Evolutionary conservation across 495 filamentous ascomycete genomes (phyloP).

Genomic region (Usnea hakonensis): DNA sequence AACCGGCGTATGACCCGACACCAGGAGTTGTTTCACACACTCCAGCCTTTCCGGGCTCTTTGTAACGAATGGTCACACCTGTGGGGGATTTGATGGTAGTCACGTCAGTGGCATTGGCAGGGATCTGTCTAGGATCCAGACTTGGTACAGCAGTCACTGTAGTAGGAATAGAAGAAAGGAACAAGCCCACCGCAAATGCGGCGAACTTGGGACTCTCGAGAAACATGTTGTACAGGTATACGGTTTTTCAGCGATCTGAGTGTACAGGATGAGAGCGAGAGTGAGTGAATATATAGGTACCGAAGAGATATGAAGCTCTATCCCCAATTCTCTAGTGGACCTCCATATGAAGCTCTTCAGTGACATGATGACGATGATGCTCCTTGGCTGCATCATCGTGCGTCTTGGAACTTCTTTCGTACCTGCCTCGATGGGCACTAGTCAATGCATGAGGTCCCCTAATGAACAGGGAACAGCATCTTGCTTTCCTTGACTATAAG

Average conservation of each 20-base stretch:
- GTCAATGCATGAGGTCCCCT: not conserved
- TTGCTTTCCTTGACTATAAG: not conserved
- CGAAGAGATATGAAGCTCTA: not conserved
- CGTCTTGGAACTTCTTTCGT: not conserved
- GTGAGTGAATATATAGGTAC: not conserved
- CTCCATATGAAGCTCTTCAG: not conserved
- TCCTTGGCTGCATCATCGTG: not conserved
- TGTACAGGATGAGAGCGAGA: not conserved
- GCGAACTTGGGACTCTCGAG: slow-evolving; percentile 21
- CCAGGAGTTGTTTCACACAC: slow-evolving; percentile 58
- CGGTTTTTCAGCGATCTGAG: not conserved
- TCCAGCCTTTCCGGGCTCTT: slow-evolving; percentile 47
- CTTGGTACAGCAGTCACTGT: slow-evolving; percentile 17
- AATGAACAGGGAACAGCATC: not conserved
- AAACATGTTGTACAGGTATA: slow-evolving; percentile 26
- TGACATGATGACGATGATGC: slow-evolving; percentile 3
- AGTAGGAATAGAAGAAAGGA: slow-evolving; percentile 5
- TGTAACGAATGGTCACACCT: slow-evolving; percentile 45
- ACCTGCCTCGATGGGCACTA: slow-evolving; percentile 3
- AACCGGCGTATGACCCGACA: slow-evolving; percentile 60
- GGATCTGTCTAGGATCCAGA: slow-evolving; percentile 34
- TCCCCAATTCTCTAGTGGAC: not conserved
- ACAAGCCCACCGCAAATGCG: slow-evolving; percentile 27
- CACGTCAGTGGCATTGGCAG: slow-evolving; percentile 45
- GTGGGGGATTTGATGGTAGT: slow-evolving; percentile 52